Percentiles rank a stretch among this genome's conserved stretches.
phyloP scores from a whole-genome alignment of 2,329 filamentous ascomycete genomes.

The Phialophora macrospora region DNA sequence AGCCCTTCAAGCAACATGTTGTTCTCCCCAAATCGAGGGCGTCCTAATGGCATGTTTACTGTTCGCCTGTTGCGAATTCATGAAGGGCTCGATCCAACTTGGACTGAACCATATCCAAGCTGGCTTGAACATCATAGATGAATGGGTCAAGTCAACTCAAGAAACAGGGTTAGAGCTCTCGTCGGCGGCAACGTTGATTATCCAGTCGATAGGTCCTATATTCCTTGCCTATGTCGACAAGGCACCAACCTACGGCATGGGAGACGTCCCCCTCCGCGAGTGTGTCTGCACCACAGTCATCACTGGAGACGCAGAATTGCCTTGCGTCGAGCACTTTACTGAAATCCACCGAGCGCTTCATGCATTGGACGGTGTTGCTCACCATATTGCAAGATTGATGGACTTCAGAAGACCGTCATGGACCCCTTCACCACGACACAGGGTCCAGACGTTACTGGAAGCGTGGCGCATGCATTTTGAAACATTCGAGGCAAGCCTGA shows the following conservation, averaged over 20 bases:
- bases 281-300: conserved; percentile 22
- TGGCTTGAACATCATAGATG: conserved; percentile 31
- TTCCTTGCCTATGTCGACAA: conserved; percentile 32
- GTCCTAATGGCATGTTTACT: conserved; percentile 32
- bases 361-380: conserved; percentile 27
- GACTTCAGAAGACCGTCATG: conserved; percentile 17
- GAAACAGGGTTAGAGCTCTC: conserved; percentile 10
- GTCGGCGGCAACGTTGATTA: conserved; percentile 19
- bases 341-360: conserved; percentile 24
- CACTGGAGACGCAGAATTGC: conserved; percentile 16
- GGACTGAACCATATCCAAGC: conserved; percentile 28
- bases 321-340: conserved; percentile 21
- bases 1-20: conserved; percentile 29
- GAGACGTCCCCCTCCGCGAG: conserved; percentile 15
- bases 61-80: conserved; percentile 34
- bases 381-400: conserved; percentile 29
- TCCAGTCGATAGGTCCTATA: conserved; percentile 26
- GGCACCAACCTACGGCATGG: conserved; percentile 32
- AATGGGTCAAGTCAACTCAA: conserved; percentile 24
- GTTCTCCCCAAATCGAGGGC: conserved; percentile 29
- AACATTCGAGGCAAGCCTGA: conserved; percentile 18
- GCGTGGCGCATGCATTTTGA: conserved; percentile 26
- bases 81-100: conserved; percentile 20
- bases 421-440: conserved; percentile 12
- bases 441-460: conserved; percentile 25